Percentiles rank a stretch among this genome's conserved stretches.
Evolutionary conservation across 177 flowering plant species (phyloP).

Genomic region (Vitis hybrid): DNA sequence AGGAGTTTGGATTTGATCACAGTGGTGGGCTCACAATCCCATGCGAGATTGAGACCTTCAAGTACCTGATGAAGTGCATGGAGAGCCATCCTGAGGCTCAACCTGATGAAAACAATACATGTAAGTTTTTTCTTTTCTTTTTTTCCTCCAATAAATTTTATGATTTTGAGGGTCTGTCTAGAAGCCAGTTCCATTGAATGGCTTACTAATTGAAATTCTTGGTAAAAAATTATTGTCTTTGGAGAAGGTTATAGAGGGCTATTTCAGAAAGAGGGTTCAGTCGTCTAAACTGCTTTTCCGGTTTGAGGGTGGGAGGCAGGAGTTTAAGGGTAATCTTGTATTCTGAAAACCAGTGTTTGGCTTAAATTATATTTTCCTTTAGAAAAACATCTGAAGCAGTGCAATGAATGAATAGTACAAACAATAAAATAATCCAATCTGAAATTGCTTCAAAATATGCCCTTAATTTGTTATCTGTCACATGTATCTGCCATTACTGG

Average conservation of each 20-base stretch:
- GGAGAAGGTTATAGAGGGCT: not conserved
- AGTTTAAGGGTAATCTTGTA: no score
- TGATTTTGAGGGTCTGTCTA: not conserved
- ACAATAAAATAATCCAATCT: no score
- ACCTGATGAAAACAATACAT: conserved; percentile 18
- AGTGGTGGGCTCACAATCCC: conserved; percentile 83
- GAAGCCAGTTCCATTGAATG: not conserved
- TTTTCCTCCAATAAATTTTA: not conserved
- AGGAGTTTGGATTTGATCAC: conserved; percentile 87
- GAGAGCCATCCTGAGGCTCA: conserved; percentile 42
- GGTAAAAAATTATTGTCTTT: no score
- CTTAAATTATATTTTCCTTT: no score
- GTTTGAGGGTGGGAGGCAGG: no score
- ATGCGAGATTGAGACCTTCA: conserved; percentile 90
- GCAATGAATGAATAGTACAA: no score
- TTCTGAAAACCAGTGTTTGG: no score
- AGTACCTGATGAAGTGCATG: conserved; percentile 79
- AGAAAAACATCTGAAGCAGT: no score
- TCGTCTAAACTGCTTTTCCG: not conserved
- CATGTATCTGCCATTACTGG: no score
- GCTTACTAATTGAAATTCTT: not conserved
- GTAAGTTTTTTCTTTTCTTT: not conserved
- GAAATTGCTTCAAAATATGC: no score
- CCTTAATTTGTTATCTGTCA: no score
- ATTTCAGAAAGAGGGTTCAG: not conserved